Percentiles rank a stretch among this genome's conserved stretches.
These are phyloP conservation scores for Fraxinus floribunda DNA, from an alignment of 305 asterid genomes.

Conservation along the genomic window DNA sequence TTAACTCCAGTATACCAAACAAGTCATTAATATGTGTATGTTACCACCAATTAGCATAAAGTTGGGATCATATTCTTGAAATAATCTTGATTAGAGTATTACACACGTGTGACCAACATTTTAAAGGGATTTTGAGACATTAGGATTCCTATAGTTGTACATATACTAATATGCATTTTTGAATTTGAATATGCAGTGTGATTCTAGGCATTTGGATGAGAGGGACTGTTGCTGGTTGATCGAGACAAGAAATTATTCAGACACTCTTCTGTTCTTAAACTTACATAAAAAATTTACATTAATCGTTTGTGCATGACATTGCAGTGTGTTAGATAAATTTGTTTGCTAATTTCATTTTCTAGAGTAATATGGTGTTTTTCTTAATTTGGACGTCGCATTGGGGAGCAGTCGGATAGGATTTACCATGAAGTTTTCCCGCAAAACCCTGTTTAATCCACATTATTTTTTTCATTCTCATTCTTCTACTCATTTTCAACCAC, in stretches of 20 bases:
- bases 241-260: background rate
- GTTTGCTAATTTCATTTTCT: background rate
- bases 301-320: background rate
- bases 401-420: background rate
- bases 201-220: background rate
- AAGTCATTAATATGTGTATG: background rate
- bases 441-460: background rate
- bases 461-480: too few species aligned
- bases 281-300: background rate
- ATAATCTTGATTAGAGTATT: background rate
- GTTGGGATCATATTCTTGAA: background rate
- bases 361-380: background rate
- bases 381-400: background rate
- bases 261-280: background rate
- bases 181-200: background rate
- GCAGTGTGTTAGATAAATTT: background rate
- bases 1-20: background rate
- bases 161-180: background rate
- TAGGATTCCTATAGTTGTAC: background rate
- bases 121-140: background rate
- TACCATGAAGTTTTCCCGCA: background rate
- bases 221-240: background rate
- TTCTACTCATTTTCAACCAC: too few species aligned
- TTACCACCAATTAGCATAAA: background rate
- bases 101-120: background rate